Percentiles rank a stretch among this genome's conserved stretches.
phyloP scores from a whole-genome alignment of 805 yeast genomes.

The Metschnikowia reukaufii region DNA sequence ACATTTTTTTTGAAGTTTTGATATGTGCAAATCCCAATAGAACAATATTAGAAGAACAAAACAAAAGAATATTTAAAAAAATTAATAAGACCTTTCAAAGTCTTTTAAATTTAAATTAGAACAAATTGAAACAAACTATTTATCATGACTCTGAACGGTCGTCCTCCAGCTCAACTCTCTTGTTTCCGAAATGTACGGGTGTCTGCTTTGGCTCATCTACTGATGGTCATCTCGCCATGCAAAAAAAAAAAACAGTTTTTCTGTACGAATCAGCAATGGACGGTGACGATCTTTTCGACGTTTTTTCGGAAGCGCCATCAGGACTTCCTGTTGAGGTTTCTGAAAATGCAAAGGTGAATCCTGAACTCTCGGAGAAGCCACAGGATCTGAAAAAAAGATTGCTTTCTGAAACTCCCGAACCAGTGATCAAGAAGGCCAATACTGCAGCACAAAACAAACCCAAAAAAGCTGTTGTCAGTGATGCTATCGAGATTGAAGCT shows the following conservation, averaged over 20 bases:
- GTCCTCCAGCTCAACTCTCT: not conserved
- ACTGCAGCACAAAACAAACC: constrained; percentile 23
- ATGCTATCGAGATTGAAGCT: constrained; percentile 84
- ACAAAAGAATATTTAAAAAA: too few species aligned
- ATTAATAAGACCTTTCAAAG: too few species aligned
- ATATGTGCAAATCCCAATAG: too few species aligned
- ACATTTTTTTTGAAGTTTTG: too few species aligned
- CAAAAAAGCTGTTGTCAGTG: constrained; percentile 76
- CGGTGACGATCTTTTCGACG: constrained; percentile 60
- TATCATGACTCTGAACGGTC: too few species aligned
- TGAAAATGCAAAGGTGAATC: not conserved
- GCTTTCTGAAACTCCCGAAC: constrained; percentile 1
- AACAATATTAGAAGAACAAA: too few species aligned
- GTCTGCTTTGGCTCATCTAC: not conserved
- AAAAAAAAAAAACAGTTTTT: not conserved
- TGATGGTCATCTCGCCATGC: constrained; percentile 1
- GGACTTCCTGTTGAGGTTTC: constrained; percentile 25
- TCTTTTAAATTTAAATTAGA: too few species aligned
- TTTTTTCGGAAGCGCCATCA: constrained; percentile 57
- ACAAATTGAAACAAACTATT: too few species aligned
- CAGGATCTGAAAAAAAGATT: constrained; percentile 5
- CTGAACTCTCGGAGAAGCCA: not conserved
- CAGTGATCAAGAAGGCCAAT: constrained; percentile 5
- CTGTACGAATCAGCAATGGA: constrained; percentile 25
- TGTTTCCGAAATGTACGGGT: constrained; percentile 3